A percentile compares a stretch with the other conserved stretches of the same genome.
Conservation (phyloP, 1,284 basidiomycete genomes). For the Schizopora paradoxa region DNA sequence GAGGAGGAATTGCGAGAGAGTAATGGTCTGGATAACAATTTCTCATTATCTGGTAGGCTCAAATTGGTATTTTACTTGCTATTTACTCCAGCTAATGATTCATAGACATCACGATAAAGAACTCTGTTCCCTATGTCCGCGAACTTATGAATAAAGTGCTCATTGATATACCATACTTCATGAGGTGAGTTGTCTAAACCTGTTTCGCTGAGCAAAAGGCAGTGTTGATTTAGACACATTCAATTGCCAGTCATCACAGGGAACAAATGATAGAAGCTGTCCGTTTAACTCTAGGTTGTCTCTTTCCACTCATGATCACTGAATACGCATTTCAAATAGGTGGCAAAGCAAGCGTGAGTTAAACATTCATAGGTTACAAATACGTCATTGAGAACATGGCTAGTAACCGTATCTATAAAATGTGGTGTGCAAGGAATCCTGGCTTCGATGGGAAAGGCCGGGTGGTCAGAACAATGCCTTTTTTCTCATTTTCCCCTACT, state of each 20-base stretch:
- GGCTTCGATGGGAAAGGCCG: constrained; percentile 37
- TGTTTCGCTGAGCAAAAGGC: neutral
- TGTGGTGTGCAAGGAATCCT: constrained; percentile 48
- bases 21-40: constrained; percentile 39
- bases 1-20: constrained; percentile 35
- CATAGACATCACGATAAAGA: constrained; percentile 40
- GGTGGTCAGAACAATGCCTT: constrained; percentile 25
- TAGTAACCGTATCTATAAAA: constrained; percentile 38
- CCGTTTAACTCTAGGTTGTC: constrained; percentile 17
- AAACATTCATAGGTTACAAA: neutral
- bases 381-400: neutral
- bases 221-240: neutral
- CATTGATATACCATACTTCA: constrained; percentile 41
- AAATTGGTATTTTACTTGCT: neutral
- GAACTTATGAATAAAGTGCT: constrained; percentile 40
- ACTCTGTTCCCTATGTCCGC: constrained; percentile 38
- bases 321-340: constrained; percentile 14
- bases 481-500: neutral
- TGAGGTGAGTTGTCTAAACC: constrained; percentile 21
- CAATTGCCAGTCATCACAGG: constrained; percentile 35
- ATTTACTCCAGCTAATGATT: neutral
- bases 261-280: constrained; percentile 45
- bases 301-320: constrained; percentile 7
- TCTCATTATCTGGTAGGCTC: constrained; percentile 34
- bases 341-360: constrained; percentile 23